phyloP scores from a whole-genome alignment of 257 asterid species.

The Parsonsia alboflavescens region DNA sequence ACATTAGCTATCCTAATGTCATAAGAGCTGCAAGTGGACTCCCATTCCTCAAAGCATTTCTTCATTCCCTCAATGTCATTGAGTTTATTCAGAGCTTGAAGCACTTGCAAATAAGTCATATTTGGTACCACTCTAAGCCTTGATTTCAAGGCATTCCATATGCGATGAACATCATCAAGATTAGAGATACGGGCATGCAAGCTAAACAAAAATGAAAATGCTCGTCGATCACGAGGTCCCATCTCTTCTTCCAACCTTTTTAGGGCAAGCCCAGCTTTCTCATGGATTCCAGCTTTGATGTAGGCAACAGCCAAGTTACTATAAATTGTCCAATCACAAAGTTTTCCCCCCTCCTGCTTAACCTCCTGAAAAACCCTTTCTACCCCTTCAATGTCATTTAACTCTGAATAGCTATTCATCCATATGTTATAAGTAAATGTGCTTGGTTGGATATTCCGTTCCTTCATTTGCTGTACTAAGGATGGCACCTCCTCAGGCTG shows the following conservation, averaged over 20 bases:
- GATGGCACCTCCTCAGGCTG: constrained; percentile 51
- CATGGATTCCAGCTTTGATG: constrained; percentile 42
- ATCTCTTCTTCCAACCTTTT: constrained; percentile 48
- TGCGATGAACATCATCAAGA: constrained; percentile 47
- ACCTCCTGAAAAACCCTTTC: constrained; percentile 74
- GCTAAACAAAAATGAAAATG: constrained; percentile 57
- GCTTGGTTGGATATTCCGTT: constrained; percentile 34
- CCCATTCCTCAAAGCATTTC: constrained; percentile 75
- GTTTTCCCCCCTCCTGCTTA: constrained; percentile 34
- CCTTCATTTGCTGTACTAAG: constrained; percentile 56
- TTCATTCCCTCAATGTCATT: constrained; percentile 52
- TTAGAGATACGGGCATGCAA: constrained; percentile 58
- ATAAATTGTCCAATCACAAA: constrained; percentile 66
- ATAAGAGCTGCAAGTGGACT: constrained; percentile 36
- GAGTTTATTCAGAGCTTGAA: constrained; percentile 55
- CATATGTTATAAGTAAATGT: constrained; percentile 54
- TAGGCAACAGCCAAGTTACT: constrained; percentile 66
- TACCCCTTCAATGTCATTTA: constrained; percentile 59
- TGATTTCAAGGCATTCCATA: constrained; percentile 62
- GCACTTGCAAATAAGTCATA: constrained; percentile 51
- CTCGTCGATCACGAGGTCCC: constrained; percentile 44
- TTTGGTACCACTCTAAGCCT: constrained; percentile 39
- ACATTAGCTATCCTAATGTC: constrained; percentile 52
- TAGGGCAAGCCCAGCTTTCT: constrained; percentile 63
- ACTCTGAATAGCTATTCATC: constrained; percentile 52